Evolutionary conservation across 2,329 filamentous ascomycete genomes (phyloP), one percentile per base, ranked within the genome.

Genomic region (Ceratocystis colombiana): DNA sequence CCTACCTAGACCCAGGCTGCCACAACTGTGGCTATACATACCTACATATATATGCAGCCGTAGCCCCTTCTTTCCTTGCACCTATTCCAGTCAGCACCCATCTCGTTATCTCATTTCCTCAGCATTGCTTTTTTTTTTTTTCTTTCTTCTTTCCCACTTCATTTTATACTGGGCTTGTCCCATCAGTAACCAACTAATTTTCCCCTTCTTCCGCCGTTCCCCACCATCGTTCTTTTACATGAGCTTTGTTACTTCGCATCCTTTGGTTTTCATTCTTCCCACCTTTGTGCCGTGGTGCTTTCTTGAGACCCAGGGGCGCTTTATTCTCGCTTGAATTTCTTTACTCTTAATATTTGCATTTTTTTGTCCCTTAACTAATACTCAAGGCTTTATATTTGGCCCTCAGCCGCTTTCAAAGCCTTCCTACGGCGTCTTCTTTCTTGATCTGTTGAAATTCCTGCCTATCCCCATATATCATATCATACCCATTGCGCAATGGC

Each of bases 141-240:
- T 15, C 15, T 15, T 62, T 48, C 44, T 15, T 22, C 20, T n/a
- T 41, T 41, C 33, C 30, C 10, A 2, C 22, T 20, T 25, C 5
- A 2, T 22, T 55, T 10, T 37, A 22, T 37, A 22, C 30, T 41
- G 46, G 62, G 44, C 61, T 45, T 37, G 37, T 15, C 55, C 55
- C 30, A 53, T 64, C 62, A 44, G 62, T 44, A 28, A 28, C 30
- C 59, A 25, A 62, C 57, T 67, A 67, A 64, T 62, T 64, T 46
- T 46, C 41, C 37, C 37, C 37, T 41, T 12, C 37, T 41, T n/a
- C 57, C 41, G 28, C 61, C 53, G 46, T 66, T 65, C 64, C 62
- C 66, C 57, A 46, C 66, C 64, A 65, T 62, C 50, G 66, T 61
- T 64, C 53, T 65, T 61, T 28, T 65, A 57, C 62, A 64, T 67